A percentile compares a stretch with the other conserved stretches of the same genome.
Conservation (phyloP, 495 filamentous ascomycete species). For the Penicillium canariense region DNA sequence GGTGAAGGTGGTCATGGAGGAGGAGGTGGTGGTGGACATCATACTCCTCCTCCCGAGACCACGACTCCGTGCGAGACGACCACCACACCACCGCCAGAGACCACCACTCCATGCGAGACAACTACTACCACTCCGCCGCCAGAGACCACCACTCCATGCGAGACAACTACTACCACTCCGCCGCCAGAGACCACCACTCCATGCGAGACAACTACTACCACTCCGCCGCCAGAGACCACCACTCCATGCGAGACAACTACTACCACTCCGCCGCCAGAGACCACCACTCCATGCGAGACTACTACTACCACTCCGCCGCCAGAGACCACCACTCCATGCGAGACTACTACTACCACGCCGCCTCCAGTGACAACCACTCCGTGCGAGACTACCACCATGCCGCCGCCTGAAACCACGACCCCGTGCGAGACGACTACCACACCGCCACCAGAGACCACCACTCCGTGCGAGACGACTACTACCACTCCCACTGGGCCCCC, state of each 20-base stretch:
- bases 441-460: conserved; percentile 6
- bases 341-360: conserved; percentile 3
- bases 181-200: background rate
- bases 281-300: conserved; percentile 20
- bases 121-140: background rate
- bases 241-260: background rate
- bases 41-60: background rate
- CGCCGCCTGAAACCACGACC: conserved; percentile 6
- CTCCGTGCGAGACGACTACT: conserved; percentile 16
- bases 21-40: background rate
- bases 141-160: conserved; percentile 5
- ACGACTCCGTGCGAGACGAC: conserved; percentile 5
- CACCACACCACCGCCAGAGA: background rate
- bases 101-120: conserved; percentile 7
- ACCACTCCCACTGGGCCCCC: conserved; percentile 4
- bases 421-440: conserved; percentile 19
- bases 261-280: conserved; percentile 15
- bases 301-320: conserved; percentile 6
- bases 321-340: conserved; percentile 8
- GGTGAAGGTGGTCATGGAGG: background rate
- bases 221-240: background rate
- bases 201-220: conserved; percentile 10
- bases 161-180: background rate
- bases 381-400: conserved; percentile 17
- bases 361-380: conserved; percentile 13